phyloP scores from a whole-genome alignment of 306 rosid species.

The Cucurbita ficifolia region DNA sequence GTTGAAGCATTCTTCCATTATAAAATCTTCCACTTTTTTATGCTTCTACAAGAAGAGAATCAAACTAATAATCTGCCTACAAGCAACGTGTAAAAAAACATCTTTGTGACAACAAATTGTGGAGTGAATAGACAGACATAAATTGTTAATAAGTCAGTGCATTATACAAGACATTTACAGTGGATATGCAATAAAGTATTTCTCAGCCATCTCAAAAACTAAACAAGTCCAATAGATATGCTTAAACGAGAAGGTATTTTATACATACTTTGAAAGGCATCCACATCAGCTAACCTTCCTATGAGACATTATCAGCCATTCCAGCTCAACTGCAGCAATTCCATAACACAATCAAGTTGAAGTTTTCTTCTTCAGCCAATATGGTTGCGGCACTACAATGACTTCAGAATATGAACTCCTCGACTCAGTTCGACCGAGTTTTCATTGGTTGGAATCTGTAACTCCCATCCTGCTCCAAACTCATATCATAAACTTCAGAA shows the following conservation, averaged over 20 bases:
- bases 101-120: neutral
- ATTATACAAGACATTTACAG: neutral
- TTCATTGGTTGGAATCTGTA: slow-evolving; percentile 25
- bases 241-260: neutral
- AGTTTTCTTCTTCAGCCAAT: neutral
- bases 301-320: neutral
- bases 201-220: neutral
- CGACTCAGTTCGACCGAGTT: slow-evolving; percentile 12
- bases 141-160: neutral
- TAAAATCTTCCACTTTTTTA: neutral
- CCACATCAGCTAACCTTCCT: neutral
- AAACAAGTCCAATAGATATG: neutral
- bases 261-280: neutral
- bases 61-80: neutral
- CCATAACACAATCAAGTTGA: neutral
- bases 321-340: neutral
- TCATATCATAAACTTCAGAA: slow-evolving; percentile 61
- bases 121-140: neutral
- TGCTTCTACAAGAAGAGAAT: neutral
- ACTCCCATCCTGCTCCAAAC: slow-evolving; percentile 56
- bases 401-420: neutral
- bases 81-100: neutral
- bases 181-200: neutral
- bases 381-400: neutral
- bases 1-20: neutral